Percentiles rank a stretch among this genome's conserved stretches.
phyloP scores from a whole-genome alignment of 2,329 filamentous ascomycete genomes.

The Aureobasidium musti region DNA sequence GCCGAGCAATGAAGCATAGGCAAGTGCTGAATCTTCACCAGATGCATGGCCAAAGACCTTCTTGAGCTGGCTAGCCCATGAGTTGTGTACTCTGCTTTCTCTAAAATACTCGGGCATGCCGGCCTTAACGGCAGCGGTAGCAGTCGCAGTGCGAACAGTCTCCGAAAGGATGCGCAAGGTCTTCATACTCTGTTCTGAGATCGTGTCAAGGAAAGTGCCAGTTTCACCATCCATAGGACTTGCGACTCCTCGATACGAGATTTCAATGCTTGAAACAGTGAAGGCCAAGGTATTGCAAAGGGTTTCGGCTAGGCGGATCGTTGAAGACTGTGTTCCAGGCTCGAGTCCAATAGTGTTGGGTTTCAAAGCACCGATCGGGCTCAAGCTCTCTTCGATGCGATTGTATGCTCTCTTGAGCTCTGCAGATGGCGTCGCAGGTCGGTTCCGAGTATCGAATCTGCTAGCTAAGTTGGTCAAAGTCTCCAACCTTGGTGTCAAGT shows the following conservation, averaged over 20 bases:
- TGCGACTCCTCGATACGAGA: constrained; percentile 83
- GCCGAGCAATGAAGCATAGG: constrained; percentile 60
- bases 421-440: constrained; percentile 8
- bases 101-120: constrained; percentile 16
- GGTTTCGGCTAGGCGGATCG: constrained; percentile 15
- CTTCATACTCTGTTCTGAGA: constrained; percentile 79
- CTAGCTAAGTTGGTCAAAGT: constrained; percentile 8
- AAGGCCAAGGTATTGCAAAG: constrained; percentile 46
- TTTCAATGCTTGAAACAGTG: constrained; percentile 86
- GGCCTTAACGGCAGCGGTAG: constrained; percentile 6
- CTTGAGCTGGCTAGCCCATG: constrained; percentile 18
- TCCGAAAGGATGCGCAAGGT: constrained; percentile 87
- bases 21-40: constrained; percentile 42
- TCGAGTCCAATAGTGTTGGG: constrained; percentile 12
- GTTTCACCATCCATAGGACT: constrained; percentile 62
- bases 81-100: constrained; percentile 21
- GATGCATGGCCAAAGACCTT: constrained; percentile 33
- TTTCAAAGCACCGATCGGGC: constrained; percentile 13
- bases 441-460: constrained; percentile 6
- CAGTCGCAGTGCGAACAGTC: constrained; percentile 52
- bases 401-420: constrained; percentile 57
- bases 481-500: constrained; percentile 19
- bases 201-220: constrained; percentile 75
- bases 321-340: constrained; percentile 22
- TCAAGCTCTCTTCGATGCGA: constrained; percentile 53